Evolutionary conservation across 2,329 filamentous ascomycete species (phyloP), one percentile per base, ranked within the genome.

Genomic region (Elsinoe necatrix): DNA sequence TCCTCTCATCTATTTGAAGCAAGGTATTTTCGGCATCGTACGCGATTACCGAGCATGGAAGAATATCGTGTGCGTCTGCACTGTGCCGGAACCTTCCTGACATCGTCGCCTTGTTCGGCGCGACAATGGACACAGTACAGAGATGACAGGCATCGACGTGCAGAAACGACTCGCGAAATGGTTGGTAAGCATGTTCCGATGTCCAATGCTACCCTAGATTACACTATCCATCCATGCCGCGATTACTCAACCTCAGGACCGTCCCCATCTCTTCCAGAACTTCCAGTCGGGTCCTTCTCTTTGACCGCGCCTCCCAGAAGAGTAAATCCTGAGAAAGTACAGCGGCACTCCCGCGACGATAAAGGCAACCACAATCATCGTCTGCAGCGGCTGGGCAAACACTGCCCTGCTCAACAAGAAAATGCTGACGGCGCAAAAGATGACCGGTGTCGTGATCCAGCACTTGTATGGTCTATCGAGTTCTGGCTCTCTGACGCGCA

Each of bases 351-450:
- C 93, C 0, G 83, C 85, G 3, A 86, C 76, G 59, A 96, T 87
- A 66, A 97, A 98, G 0, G 76, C 84, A 4, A 96, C 76, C 6
- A 98, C 93, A 20, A 92, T 82, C 21, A 95, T 69, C 0, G 92
- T 95, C 77, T 98, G 91, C 54, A 95, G 65, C 3, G 93, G 93
- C 72, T 95, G 85, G 12, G 90, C 87, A 67, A 98, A 93, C 12
- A 97, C 84, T 2, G 91, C 90, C 52, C 93, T 79, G 66, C 84
- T 91, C 41, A 98, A 80, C 62, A 98, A 72, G 68, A 98, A 98
- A 62, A 98, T 71, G 68, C 89, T 95, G 37, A 98, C 93, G 67
- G 93, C 98, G 79, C 93, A 98, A 70, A 98, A 98, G 57, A 96
- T 92, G 62, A 98, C 92, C 9, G 93, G 93, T 1, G 93, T 98